phyloP scores from a whole-genome alignment of 2,329 filamentous ascomycete genomes.

The Neopestalotiopsis clavispora region DNA sequence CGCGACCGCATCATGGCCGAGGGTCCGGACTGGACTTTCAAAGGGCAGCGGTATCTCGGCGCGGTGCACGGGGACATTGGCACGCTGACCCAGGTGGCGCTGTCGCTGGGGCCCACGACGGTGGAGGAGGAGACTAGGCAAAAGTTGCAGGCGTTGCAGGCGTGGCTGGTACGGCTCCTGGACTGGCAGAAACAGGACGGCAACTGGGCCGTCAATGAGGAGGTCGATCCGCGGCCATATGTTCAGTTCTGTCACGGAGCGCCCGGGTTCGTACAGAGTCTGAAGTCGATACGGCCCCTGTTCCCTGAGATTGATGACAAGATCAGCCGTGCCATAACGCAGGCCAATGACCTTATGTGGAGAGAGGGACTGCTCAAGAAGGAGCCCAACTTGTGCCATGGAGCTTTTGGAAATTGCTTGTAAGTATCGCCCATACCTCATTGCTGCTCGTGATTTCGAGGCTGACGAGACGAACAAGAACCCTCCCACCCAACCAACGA shows the following conservation, averaged over 20 bases:
- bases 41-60: neutral
- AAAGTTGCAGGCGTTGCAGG: slow-evolving; percentile 1
- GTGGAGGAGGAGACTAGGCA: neutral
- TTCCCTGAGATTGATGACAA: neutral
- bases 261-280: slow-evolving; percentile 4
- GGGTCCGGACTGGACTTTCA: slow-evolving; percentile 3
- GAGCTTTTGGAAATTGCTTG: slow-evolving; percentile 2
- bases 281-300: neutral
- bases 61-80: slow-evolving; percentile 14
- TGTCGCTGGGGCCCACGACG: neutral
- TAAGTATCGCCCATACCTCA: neutral
- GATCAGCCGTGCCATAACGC: neutral
- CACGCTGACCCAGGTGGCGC: slow-evolving; percentile 7
- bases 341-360: slow-evolving; percentile 1
- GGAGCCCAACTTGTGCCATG: slow-evolving; percentile 15
- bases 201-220: slow-evolving; percentile 11
- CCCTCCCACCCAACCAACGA: neutral
- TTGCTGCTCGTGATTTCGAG: neutral
- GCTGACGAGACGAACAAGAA: neutral
- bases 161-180: slow-evolving; percentile 1
- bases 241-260: slow-evolving; percentile 16
- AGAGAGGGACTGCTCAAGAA: slow-evolving; percentile 11
- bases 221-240: neutral
- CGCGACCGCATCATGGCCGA: neutral
- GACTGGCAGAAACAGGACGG: slow-evolving; percentile 6